Base-by-base conservation (phyloP, 2,329 filamentous ascomycete species). In the Pseudogymnoascus sp. region DNA sequence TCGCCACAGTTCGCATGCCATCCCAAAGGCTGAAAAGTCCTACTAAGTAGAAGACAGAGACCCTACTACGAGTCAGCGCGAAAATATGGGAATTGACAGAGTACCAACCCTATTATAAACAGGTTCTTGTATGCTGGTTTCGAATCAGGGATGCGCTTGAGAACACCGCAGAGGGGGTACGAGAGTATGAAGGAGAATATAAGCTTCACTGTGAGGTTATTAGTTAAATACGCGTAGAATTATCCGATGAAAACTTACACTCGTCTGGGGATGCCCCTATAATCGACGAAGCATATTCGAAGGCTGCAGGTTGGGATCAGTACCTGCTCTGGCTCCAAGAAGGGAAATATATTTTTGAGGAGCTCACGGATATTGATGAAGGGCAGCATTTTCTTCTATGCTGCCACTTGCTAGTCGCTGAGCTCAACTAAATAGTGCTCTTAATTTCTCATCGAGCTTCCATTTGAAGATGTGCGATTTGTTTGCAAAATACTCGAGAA, bases 1-100 rank as follows among this genome's bases (percentile, higher is more conserved):
- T 87, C 63, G 89, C 74, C 40, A 99, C 78, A 2, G 93, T 96
- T 40, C 84, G 83, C 12, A 96, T 77, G 62, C 95, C 96, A 75
- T 78, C 80, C 93, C 93, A 97, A 58, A 99, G 83, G 72, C 96
- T 90, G 76, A 96, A 99, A 3, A 99, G 83, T 31, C 95, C 95
- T 62, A 99, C 82, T 6, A 99, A 83, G 75, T 96, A 97, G 79
- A 99, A 97, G 23, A 95, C 73, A 3, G 90, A 90, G 14, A 91
- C 85, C 28, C 88, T 91, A 61, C 1, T 61, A 3, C 25, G 9
- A 41, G 25, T 65, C 55, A 31, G 59, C 23, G 66, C 14, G 49
- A 21, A 21, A 37, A 8, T 14, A 38, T 60, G 21, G 67, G 63
- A 16, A 62, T 31, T 45, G n/a, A 14, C 33, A 5, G n/a, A 21